Evolutionary conservation across 192 early-diverging fungal genomes (phyloP).

Genomic region (Linnemannia hyalina): DNA sequence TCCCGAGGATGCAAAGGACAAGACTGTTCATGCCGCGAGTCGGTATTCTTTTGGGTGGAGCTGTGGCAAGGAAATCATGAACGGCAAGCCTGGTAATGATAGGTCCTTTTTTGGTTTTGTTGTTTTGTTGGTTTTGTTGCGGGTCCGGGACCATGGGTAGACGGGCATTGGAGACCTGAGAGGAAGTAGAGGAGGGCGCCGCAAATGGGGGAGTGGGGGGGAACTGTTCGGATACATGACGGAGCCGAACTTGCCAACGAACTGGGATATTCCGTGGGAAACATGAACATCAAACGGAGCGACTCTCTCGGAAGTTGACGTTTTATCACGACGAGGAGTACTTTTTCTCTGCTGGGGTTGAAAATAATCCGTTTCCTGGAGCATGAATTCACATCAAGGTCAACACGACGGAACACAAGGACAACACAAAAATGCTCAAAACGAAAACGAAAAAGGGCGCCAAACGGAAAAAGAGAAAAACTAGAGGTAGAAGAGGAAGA

Average conservation of each 20-base stretch:
- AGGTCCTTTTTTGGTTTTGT: neutral
- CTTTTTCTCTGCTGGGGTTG: neutral
- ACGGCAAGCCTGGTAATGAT: slow-evolving; percentile 70
- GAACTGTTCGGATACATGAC: neutral
- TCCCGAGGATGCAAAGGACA: slow-evolving; percentile 60
- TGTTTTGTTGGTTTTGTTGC: neutral
- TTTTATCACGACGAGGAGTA: neutral
- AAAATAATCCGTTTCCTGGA: neutral
- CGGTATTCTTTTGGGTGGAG: slow-evolving; percentile 79
- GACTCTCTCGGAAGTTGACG: neutral
- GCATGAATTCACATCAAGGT: slow-evolving; percentile 1
- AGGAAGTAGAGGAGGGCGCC: no score
- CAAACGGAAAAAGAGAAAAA: neutral
- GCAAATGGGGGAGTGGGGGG: no score
- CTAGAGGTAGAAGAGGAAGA: neutral
- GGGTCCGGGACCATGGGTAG: neutral
- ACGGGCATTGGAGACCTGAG: neutral
- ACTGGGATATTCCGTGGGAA: neutral
- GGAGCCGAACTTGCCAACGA: neutral
- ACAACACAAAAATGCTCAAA: neutral
- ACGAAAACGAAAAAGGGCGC: neutral
- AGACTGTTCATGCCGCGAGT: slow-evolving; percentile 63
- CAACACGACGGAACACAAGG: neutral
- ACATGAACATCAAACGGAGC: neutral
- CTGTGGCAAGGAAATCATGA: slow-evolving; percentile 77